Conservation (phyloP, 2,329 filamentous ascomycete species). For the Tolypocladium tropicale region DNA sequence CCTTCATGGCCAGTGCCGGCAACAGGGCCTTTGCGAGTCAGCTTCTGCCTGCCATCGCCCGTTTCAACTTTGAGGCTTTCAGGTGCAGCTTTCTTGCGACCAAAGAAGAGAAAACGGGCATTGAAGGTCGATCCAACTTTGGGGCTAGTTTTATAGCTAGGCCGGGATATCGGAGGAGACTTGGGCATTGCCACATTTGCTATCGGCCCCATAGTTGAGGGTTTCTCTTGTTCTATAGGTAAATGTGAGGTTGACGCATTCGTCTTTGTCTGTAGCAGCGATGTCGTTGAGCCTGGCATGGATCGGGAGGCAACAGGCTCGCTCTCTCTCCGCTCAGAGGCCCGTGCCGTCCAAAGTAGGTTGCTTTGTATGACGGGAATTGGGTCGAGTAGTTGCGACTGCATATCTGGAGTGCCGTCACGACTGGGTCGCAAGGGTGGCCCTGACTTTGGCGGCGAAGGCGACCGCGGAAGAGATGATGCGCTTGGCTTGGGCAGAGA, state of each 20-base stretch:
- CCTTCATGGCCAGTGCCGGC: slow-evolving; percentile 94
- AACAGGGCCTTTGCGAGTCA: slow-evolving; percentile 61
- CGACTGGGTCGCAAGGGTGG: slow-evolving; percentile 56
- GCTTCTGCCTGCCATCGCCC: slow-evolving; percentile 26
- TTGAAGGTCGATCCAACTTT: slow-evolving; percentile 43
- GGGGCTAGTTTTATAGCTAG: slow-evolving; percentile 40
- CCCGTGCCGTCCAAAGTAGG: slow-evolving; percentile 37
- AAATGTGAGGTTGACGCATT: slow-evolving; percentile 22
- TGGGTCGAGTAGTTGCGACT: slow-evolving; percentile 41
- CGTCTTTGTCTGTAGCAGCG: slow-evolving; percentile 16
- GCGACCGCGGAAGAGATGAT: slow-evolving; percentile 11
- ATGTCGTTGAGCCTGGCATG: slow-evolving; percentile 22
- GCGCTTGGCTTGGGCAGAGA: slow-evolving; percentile 22
- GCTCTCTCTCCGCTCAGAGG: slow-evolving; percentile 34
- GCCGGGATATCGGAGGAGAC: slow-evolving; percentile 9
- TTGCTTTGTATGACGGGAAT: slow-evolving; percentile 54
- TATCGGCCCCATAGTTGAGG: slow-evolving; percentile 5
- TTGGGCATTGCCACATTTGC: slow-evolving; percentile 11
- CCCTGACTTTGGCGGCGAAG: slow-evolving; percentile 20
- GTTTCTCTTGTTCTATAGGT: slow-evolving; percentile 10
- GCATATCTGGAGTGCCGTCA: slow-evolving; percentile 54
- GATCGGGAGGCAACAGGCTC: slow-evolving; percentile 23
- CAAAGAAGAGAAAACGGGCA: slow-evolving; percentile 68
- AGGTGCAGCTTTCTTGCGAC: slow-evolving; percentile 55
- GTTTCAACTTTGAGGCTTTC: slow-evolving; percentile 40